These are phyloP conservation scores for Sclerotinia nivalis DNA, from an alignment of 2,329 filamentous ascomycete species.

Conservation along the genomic window DNA sequence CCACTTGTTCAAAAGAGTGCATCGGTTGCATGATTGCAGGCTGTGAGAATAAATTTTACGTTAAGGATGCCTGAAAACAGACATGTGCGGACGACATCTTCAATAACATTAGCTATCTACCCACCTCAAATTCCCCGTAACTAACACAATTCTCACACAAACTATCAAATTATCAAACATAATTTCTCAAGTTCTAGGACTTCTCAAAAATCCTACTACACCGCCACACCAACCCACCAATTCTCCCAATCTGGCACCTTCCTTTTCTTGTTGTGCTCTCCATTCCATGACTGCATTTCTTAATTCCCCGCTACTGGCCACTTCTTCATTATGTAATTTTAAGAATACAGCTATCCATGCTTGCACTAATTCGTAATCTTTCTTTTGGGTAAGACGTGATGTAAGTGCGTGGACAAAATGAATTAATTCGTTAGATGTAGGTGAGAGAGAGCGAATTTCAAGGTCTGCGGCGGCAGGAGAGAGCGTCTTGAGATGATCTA, in stretches of 20 bases:
- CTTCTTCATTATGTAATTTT: slow-evolving; percentile 68
- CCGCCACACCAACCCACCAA: slow-evolving; percentile 87
- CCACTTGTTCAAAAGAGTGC: too few relatives aligned
- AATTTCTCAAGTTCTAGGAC: slow-evolving; percentile 36
- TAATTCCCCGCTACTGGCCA: slow-evolving; percentile 50
- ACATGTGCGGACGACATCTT: neutral
- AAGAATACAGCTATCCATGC: slow-evolving; percentile 98
- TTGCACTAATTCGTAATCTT: slow-evolving; percentile 91
- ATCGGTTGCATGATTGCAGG: too few relatives aligned
- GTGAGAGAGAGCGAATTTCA: slow-evolving; percentile 79
- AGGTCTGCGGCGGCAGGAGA: slow-evolving; percentile 85
- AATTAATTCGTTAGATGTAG: slow-evolving; percentile 59
- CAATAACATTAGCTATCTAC: neutral
- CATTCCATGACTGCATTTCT: slow-evolving; percentile 65
- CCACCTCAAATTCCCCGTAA: neutral
- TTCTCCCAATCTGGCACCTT: slow-evolving; percentile 68
- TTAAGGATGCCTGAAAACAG: neutral
- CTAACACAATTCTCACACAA: neutral
- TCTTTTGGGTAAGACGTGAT: slow-evolving; percentile 62
- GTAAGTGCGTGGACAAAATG: slow-evolving; percentile 83
- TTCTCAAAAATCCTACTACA: slow-evolving; percentile 78
- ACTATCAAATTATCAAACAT: neutral
- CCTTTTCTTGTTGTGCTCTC: slow-evolving; percentile 70
- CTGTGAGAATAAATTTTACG: too few relatives aligned
- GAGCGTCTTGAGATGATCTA: slow-evolving; percentile 77